Evolutionary conservation across 805 yeast species (phyloP).

Genomic region (Wickerhamomyces chambardii): DNA sequence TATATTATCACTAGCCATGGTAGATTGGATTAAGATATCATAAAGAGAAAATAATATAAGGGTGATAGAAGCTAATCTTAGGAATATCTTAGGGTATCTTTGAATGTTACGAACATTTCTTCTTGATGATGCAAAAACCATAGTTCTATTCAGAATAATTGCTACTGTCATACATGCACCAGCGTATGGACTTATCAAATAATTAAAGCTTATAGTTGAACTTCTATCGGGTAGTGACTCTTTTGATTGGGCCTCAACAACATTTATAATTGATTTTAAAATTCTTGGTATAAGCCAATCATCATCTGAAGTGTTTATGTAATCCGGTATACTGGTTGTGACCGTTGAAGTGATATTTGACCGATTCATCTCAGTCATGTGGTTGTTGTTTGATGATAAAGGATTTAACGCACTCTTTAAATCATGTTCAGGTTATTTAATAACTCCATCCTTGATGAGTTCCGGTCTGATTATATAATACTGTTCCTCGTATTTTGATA

Average conservation of each 20-base stretch:
- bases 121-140: conserved; percentile 47
- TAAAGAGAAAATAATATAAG: conserved; percentile 2
- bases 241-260: conserved; percentile 15
- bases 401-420: no score
- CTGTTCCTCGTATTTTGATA: no score
- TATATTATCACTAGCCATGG: conserved; percentile 3
- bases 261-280: conserved; percentile 1
- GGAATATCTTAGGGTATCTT: conserved; percentile 19
- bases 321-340: no score
- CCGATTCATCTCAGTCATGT: no score
- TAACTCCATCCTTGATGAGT: no score
- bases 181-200: conserved; percentile 41
- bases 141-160: conserved; percentile 45
- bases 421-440: no score
- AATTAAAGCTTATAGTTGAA: conserved; percentile 18
- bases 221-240: conserved; percentile 1
- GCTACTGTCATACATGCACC: conserved; percentile 49
- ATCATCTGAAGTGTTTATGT: no score
- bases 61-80: conserved; percentile 29
- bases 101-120: conserved; percentile 18
- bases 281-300: neutral
- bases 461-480: no score
- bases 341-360: no score
- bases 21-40: conserved; percentile 2
- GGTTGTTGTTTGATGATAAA: no score